phyloP scores from a whole-genome alignment of 345 rosid genomes.

The Rhizophora mangle region DNA sequence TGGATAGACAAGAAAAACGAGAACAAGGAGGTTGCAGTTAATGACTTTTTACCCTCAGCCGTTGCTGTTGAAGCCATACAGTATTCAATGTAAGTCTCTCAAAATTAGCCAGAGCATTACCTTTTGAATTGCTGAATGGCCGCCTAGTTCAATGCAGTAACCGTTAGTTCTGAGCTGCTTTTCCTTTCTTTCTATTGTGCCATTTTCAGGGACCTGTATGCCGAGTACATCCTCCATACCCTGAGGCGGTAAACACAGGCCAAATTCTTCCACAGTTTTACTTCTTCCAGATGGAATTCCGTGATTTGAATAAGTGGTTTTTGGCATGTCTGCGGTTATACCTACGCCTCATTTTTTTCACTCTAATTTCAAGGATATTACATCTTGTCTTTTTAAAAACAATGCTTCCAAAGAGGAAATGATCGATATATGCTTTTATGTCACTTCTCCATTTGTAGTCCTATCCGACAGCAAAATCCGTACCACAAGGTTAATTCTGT shows the following conservation, averaged over 20 bases:
- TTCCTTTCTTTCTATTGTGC: constrained; percentile 2
- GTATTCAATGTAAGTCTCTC: constrained; percentile 67
- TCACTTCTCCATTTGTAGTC: too few relatives aligned
- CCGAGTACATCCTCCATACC: constrained; percentile 51
- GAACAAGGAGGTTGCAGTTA: constrained; percentile 94
- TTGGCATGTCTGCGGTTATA: neutral
- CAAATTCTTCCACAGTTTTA: neutral
- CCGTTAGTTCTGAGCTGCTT: constrained; percentile 9
- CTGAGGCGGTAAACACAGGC: constrained; percentile 55
- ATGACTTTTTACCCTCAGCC: constrained; percentile 71
- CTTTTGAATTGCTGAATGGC: too few relatives aligned
- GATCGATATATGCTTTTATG: too few relatives aligned
- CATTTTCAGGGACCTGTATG: constrained; percentile 79
- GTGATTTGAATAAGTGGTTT: constrained; percentile 15
- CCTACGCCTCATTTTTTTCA: too few relatives aligned
- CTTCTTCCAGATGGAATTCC: constrained; percentile 2
- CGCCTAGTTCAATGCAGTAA: neutral
- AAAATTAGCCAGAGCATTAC: neutral
- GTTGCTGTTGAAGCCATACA: constrained; percentile 74
- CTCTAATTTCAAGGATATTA: too few relatives aligned
- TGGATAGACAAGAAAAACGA: constrained; percentile 88
- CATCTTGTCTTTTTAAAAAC: neutral
- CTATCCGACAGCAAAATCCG: too few relatives aligned
- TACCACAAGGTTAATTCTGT: too few relatives aligned
- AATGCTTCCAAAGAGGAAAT: neutral